phyloP scores from a whole-genome alignment of 352 stramenopile genomes.

The Pythium rhizo-oryzae region DNA sequence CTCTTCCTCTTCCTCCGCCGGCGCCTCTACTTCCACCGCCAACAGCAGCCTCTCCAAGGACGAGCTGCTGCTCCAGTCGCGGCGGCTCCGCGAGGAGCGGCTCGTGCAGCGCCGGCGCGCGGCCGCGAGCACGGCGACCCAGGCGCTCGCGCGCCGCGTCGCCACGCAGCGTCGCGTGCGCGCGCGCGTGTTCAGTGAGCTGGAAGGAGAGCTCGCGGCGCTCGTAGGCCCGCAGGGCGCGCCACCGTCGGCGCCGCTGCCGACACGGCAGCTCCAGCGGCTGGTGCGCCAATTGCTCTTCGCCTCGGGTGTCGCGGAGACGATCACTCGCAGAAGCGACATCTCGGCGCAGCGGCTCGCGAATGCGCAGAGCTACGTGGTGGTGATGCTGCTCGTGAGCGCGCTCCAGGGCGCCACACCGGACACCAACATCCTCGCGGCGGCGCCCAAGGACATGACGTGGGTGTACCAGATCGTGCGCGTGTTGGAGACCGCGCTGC shows the following conservation, averaged over 20 bases:
- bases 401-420: constrained; percentile 35
- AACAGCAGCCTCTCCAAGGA: constrained; percentile 48
- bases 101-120: constrained; percentile 42
- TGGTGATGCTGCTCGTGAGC: constrained; percentile 64
- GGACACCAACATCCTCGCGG: constrained; percentile 30
- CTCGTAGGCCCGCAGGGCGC: constrained; percentile 38
- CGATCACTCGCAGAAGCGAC: constrained; percentile 7
- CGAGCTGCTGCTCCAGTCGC: constrained; percentile 60
- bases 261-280: constrained; percentile 29
- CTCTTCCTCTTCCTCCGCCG: too few species aligned
- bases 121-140: constrained; percentile 53
- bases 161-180: constrained; percentile 29
- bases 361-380: constrained; percentile 60
- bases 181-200: constrained; percentile 34
- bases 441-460: constrained; percentile 37
- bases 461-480: constrained; percentile 44
- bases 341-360: constrained; percentile 30
- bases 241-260: constrained; percentile 31
- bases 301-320: constrained; percentile 20
- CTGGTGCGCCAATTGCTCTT: constrained; percentile 58
- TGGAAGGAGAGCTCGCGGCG: constrained; percentile 48
- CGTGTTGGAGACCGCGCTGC: constrained; percentile 48
- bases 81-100: constrained; percentile 55
- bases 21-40: constrained; percentile 10
- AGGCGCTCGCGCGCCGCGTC: constrained; percentile 48